Evolutionary conservation across 2,329 filamentous ascomycete species (phyloP).

Genomic region (Tolypocladium paradoxum): DNA sequence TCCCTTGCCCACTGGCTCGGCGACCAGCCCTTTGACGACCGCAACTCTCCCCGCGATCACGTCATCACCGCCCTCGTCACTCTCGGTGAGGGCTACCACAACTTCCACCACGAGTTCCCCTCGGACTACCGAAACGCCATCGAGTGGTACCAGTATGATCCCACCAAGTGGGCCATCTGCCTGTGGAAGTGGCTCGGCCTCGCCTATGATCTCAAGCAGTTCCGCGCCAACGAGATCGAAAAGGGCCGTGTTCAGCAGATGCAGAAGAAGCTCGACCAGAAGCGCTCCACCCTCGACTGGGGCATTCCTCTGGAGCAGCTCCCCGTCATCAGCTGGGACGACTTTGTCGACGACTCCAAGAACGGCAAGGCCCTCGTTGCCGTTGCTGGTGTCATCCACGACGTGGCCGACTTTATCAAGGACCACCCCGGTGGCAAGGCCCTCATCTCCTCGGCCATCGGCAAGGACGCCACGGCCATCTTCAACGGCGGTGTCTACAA

Average conservation of each 20-base stretch:
- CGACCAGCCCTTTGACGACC: conserved; percentile 86
- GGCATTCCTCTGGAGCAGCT: conserved; percentile 76
- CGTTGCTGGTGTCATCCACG: conserved; percentile 77
- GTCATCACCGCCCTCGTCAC: conserved; percentile 77
- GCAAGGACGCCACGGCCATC: conserved; percentile 81
- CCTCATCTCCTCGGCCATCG: conserved; percentile 70
- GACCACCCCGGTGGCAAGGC: conserved; percentile 86
- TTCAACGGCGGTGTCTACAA: conserved; percentile 89
- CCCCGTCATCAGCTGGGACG: conserved; percentile 77
- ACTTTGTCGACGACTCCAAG: conserved; percentile 69
- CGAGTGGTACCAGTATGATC: conserved; percentile 84
- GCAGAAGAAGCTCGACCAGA: conserved; percentile 89
- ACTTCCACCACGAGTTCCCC: conserved; percentile 93
- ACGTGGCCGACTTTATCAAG: conserved; percentile 74
- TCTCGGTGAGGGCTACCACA: conserved; percentile 84
- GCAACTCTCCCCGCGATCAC: conserved; percentile 83
- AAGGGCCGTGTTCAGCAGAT: conserved; percentile 81
- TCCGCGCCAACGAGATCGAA: conserved; percentile 85
- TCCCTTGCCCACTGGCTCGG: conserved; percentile 84
- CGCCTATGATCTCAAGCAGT: conserved; percentile 81
- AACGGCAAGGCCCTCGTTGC: conserved; percentile 65
- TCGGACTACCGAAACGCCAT: conserved; percentile 90
- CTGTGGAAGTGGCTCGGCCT: conserved; percentile 74
- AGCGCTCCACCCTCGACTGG: conserved; percentile 75
- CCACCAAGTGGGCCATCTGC: conserved; percentile 85